A percentile compares a stretch with the other conserved stretches of the same genome.
Evolutionary conservation across 1,284 basidiomycete species (phyloP).

Genomic region (Puccinia polysora): DNA sequence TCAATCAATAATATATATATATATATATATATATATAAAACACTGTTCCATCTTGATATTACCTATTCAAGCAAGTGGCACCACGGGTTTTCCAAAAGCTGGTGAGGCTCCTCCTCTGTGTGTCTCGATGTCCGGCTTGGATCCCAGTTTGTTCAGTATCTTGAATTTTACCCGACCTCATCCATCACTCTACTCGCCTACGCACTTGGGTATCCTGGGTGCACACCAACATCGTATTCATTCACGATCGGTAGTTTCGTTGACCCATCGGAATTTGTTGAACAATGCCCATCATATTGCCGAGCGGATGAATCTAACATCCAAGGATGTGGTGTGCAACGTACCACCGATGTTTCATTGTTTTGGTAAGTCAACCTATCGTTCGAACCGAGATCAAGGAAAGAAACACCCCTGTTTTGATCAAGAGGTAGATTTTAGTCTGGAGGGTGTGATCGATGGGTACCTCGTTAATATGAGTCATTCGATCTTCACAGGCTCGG

Average conservation of each 20-base stretch:
- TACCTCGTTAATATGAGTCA: neutral
- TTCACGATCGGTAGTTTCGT: too few species aligned
- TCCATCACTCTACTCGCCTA: neutral
- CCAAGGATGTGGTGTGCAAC: constrained; percentile 17
- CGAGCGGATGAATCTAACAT: constrained; percentile 16
- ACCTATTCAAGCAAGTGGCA: constrained; percentile 10
- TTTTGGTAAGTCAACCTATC: constrained; percentile 10
- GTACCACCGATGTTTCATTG: constrained; percentile 27
- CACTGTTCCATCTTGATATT: neutral
- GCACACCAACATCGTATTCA: too few species aligned
- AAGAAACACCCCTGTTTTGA: neutral
- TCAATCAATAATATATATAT: neutral
- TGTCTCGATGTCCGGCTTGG: too few species aligned
- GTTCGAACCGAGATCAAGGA: neutral
- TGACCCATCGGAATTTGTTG: constrained; percentile 33
- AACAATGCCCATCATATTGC: constrained; percentile 30
- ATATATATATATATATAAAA: too few species aligned
- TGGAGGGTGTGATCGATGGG: neutral
- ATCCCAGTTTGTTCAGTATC: too few species aligned
- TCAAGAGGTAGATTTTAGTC: neutral
- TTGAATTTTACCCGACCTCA: neutral
- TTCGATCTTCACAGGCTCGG: neutral
- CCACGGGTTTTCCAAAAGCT: constrained; percentile 22
- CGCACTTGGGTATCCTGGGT: too few species aligned
- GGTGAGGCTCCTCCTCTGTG: neutral